phyloP scores from a whole-genome alignment of 345 rosid species.

The Toxicodendron radicans region DNA sequence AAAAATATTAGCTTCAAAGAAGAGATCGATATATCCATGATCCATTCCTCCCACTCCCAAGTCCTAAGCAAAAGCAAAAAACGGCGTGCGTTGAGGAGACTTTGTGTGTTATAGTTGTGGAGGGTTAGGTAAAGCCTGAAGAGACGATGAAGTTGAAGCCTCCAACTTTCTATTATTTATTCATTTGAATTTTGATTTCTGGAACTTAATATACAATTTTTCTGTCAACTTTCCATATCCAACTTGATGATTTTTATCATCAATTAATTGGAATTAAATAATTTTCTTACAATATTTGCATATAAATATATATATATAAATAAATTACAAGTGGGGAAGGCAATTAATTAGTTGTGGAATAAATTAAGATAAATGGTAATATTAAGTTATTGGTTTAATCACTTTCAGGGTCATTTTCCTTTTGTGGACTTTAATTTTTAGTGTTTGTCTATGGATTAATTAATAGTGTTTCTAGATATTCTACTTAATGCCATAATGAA shows the following conservation, averaged over 20 bases:
- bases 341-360: not conserved
- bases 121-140: conserved; percentile 29
- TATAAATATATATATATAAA: no score
- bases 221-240: no score
- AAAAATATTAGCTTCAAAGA: conserved; percentile 37
- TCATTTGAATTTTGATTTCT: conserved; percentile 18
- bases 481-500: not conserved
- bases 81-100: conserved; percentile 10
- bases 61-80: conserved; percentile 24
- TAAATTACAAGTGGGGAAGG: not conserved
- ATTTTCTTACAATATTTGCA: no score
- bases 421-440: not conserved
- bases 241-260: not conserved
- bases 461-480: not conserved
- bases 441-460: not conserved
- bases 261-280: not conserved
- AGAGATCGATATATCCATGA: conserved; percentile 26
- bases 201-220: not conserved
- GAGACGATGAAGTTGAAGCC: not conserved
- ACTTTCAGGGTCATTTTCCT: not conserved
- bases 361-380: not conserved
- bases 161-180: conserved; percentile 11
- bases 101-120: not conserved
- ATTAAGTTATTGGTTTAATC: not conserved
- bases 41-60: not conserved